phyloP scores from a whole-genome alignment of 2,329 filamentous ascomycete species.

The Paramyrothecium sp. region DNA sequence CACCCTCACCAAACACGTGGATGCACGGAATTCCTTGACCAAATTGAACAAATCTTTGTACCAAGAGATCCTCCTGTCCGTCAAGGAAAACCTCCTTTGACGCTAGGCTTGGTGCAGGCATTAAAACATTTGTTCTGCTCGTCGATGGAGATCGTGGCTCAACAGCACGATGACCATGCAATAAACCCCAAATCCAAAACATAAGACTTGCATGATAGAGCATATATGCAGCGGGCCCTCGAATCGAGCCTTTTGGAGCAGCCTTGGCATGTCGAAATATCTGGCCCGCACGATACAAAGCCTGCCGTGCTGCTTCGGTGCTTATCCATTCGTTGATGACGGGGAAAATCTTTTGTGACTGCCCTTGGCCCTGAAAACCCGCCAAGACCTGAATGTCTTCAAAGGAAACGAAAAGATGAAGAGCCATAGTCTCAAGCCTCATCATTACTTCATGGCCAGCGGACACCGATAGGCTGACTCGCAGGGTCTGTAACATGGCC shows the following conservation, averaged over 20 bases:
- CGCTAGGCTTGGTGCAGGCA: neutral
- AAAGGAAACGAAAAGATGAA: conserved; percentile 38
- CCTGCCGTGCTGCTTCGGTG: conserved; percentile 28
- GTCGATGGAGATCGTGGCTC: neutral
- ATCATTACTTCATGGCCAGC: conserved; percentile 23
- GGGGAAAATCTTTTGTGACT: conserved; percentile 30
- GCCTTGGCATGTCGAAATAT: conserved; percentile 18
- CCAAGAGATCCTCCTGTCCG: neutral
- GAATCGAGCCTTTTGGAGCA: conserved; percentile 13
- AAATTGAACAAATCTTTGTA: neutral
- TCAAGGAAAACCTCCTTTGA: neutral
- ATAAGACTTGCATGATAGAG: conserved; percentile 24
- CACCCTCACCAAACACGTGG: neutral
- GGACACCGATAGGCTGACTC: conserved; percentile 1
- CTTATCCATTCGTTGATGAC: conserved; percentile 33
- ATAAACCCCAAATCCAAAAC: conserved; percentile 18
- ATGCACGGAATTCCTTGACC: neutral
- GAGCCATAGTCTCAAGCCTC: conserved; percentile 26
- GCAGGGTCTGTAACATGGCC: conserved; percentile 18
- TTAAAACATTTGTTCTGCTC: neutral
- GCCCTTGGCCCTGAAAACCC: conserved; percentile 37
- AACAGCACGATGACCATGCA: neutral
- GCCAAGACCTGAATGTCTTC: conserved; percentile 41
- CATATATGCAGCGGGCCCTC: conserved; percentile 20
- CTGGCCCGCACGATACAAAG: conserved; percentile 25